Conservation (phyloP, 495 filamentous ascomycete species). For the Xylaria castorea region DNA sequence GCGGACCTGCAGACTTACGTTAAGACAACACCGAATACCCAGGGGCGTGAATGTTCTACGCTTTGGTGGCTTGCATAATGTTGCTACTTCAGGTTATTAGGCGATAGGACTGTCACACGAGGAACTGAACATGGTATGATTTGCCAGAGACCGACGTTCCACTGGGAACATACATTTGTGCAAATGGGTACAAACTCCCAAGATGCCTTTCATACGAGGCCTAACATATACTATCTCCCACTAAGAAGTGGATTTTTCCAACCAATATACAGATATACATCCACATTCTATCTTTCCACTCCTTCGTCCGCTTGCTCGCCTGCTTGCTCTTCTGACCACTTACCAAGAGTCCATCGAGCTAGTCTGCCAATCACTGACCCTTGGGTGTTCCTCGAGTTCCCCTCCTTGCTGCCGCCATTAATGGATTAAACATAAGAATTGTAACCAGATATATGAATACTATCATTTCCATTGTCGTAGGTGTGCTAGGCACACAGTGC, state of each 20-base stretch:
- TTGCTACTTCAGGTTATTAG: no score
- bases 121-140: not conserved
- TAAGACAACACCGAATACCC: no score
- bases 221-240: slow-evolving; percentile 7
- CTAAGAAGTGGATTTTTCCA: not conserved
- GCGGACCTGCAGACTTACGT: no score
- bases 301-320: not conserved
- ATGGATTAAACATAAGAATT: slow-evolving; percentile 8
- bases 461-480: not conserved
- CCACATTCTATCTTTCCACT: not conserved
- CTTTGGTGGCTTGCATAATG: no score
- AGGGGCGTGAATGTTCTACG: no score
- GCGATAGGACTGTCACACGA: not conserved
- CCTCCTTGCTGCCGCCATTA: slow-evolving; percentile 7
- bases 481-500: not conserved
- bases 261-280: slow-evolving; percentile 21
- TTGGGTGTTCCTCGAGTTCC: not conserved
- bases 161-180: not conserved
- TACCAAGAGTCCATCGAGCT: not conserved
- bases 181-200: slow-evolving; percentile 5
- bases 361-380: not conserved
- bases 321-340: not conserved
- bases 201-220: not conserved
- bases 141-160: not conserved
- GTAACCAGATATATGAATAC: not conserved